Evolutionary conservation across 495 filamentous ascomycete genomes (phyloP).

Genomic region (Baudoinia panamericana): DNA sequence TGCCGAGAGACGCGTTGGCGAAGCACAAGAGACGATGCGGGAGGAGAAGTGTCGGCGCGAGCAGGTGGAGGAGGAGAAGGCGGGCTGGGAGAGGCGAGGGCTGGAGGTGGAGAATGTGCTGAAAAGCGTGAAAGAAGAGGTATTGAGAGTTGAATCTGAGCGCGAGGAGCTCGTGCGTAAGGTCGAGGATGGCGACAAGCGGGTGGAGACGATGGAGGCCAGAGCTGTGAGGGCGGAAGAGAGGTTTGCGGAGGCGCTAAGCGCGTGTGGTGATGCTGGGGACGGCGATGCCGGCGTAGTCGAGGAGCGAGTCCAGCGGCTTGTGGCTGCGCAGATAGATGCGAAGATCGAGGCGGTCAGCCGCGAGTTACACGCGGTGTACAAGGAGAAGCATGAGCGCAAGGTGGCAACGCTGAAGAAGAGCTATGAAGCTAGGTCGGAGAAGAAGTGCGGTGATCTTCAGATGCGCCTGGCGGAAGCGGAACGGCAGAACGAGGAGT

Average conservation of each 20-base stretch:
- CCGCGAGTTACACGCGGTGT: constrained; percentile 77
- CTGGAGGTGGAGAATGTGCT: constrained; percentile 75
- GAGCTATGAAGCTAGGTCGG: constrained; percentile 79
- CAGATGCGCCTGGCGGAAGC: constrained; percentile 56
- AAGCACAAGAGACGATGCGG: constrained; percentile 65
- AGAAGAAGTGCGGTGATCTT: constrained; percentile 67
- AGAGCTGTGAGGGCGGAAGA: constrained; percentile 28
- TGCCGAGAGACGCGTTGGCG: constrained; percentile 82
- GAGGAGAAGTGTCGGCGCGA: constrained; percentile 59
- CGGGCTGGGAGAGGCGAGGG: constrained; percentile 68
- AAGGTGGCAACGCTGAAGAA: constrained; percentile 93
- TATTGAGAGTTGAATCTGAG: constrained; percentile 60
- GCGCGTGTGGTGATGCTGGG: constrained; percentile 17
- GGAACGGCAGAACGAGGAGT: constrained; percentile 57
- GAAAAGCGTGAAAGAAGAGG: constrained; percentile 64
- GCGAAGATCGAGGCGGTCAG: constrained; percentile 86
- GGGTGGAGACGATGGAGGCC: constrained; percentile 38
- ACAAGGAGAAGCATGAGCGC: constrained; percentile 90
- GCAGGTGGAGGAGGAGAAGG: constrained; percentile 58
- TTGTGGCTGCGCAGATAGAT: constrained; percentile 34
- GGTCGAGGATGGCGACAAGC: constrained; percentile 61
- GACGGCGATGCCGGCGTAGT: constrained; percentile 6
- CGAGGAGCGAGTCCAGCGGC: constrained; percentile 20
- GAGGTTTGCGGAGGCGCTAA: constrained; percentile 18
- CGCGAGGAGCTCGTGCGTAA: constrained; percentile 43